These are phyloP conservation scores for Tolypocladium guangdongense DNA, from an alignment of 2,329 filamentous ascomycete genomes.

Conservation along the genomic window DNA sequence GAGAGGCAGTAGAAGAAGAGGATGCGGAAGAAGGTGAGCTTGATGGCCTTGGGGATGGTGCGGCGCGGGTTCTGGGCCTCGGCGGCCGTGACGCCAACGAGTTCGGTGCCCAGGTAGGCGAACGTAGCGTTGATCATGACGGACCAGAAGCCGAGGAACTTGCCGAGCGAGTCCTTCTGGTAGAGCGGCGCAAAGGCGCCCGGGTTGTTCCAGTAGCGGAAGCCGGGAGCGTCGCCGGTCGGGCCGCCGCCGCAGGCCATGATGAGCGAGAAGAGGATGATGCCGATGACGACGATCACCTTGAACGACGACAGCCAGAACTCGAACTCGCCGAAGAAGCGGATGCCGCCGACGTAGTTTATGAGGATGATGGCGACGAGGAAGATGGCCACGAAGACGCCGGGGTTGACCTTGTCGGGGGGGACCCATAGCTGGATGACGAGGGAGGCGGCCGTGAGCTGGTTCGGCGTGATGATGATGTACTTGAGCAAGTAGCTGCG, in stretches of 20 bases:
- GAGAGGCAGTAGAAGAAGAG: conserved; percentile 68
- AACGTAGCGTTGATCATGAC: conserved; percentile 69
- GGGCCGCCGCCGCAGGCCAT: conserved; percentile 56
- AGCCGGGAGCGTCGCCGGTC: conserved; percentile 49
- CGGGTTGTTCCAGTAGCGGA: conserved; percentile 55
- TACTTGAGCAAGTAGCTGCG: conserved; percentile 60
- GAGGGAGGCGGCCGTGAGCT: conserved; percentile 68
- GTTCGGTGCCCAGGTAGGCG: conserved; percentile 66
- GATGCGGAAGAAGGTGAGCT: conserved; percentile 73
- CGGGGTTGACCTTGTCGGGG: conserved; percentile 57
- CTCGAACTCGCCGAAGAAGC: conserved; percentile 55
- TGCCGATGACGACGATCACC: conserved; percentile 52
- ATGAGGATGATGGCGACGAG: conserved; percentile 50
- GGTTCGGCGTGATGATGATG: conserved; percentile 77
- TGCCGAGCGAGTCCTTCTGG: conserved; percentile 23
- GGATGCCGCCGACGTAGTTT: conserved; percentile 53
- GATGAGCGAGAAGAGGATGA: conserved; percentile 55
- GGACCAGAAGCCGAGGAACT: conserved; percentile 56
- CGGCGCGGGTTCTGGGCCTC: conserved; percentile 71
- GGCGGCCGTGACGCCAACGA: conserved; percentile 68
- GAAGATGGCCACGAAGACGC: conserved; percentile 68
- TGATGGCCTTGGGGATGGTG: conserved; percentile 68
- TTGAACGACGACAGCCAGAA: conserved; percentile 58
- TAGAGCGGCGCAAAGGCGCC: conserved; percentile 30
- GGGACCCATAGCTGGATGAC: conserved; percentile 71